Evolutionary conservation across 2,329 filamentous ascomycete species (phyloP), one percentile per base, ranked within the genome.

Genomic region (Aspergillus pseudoviridinutans): DNA sequence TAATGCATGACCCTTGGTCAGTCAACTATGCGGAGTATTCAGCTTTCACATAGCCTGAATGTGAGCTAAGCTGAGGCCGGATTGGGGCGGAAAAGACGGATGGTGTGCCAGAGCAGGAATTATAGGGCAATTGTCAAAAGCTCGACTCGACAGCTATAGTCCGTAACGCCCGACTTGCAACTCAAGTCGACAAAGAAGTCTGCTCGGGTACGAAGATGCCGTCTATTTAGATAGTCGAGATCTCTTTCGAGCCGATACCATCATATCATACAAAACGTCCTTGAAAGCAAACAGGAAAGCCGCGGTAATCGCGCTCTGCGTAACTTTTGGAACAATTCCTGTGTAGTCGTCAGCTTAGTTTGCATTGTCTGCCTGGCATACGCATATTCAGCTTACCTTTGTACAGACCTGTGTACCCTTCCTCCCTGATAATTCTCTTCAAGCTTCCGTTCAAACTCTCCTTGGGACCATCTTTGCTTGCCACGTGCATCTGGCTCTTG

Each of bases 281-380:
- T 99, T 99, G 80, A 99, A 97, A 1, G 92, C 94, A 73, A 99
- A 99, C 58, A 99, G 80, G 77, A 97, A 92, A 2, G 94, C 94
- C 5, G 94, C 94, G 4, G 94, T 99, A 61, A 99, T 84, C 49
- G 97, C 94, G 71, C 92, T 97, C 79, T 99, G 94, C 22, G 92
- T 92, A 65, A 99, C 88, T 83, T 99, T 99, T 66, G 94, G 92
- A 24, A 88, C 92, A 70, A 99, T 96, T 54, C 93, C 92, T 96
- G 64, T 50, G 49, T 24, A 50, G 38, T 41, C 54, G 44, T 68
- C 51, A 58, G 52, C 28, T 50, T 49, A n/a, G 50, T 53, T 52
- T 20, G 8, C 7, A 53, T 42, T 8, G 28, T 3, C 49, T 41
- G 22, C n/a, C n/a, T 12, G 27, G 20, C 8, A 22, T 17, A 32